These are phyloP conservation scores for Curvularia hawaiiensis DNA, from an alignment of 2,329 filamentous ascomycete species.

Conservation along the genomic window DNA sequence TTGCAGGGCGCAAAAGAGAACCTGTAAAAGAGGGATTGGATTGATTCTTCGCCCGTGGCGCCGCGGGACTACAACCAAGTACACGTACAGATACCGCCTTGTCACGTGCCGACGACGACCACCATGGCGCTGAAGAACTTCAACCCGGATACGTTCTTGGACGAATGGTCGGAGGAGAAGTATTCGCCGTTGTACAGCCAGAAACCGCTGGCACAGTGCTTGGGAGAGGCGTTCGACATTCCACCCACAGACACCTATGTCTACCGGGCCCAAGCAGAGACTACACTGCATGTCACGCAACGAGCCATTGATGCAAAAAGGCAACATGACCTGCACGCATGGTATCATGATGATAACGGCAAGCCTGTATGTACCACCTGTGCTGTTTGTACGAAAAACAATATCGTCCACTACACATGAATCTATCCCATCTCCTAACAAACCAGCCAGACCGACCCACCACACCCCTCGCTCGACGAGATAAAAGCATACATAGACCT, in stretches of 20 bases:
- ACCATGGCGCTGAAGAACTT: slow-evolving; percentile 46
- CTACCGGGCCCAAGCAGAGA: slow-evolving; percentile 58
- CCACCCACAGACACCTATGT: slow-evolving; percentile 53
- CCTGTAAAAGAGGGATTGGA: neutral
- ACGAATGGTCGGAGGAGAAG: slow-evolving; percentile 50
- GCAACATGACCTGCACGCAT: slow-evolving; percentile 55
- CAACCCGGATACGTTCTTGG: slow-evolving; percentile 53
- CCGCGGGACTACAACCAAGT: neutral
- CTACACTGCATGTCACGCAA: slow-evolving; percentile 57
- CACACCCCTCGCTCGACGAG: slow-evolving; percentile 52
- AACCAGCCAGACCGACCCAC: slow-evolving; percentile 21
- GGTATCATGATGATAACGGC: slow-evolving; percentile 55
- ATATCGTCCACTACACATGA: neutral
- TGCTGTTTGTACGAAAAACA: neutral
- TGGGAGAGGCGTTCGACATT: slow-evolving; percentile 56
- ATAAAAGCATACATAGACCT: slow-evolving; percentile 70
- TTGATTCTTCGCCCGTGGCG: neutral
- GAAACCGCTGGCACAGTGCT: slow-evolving; percentile 50
- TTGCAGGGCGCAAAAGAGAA: slow-evolving; percentile 6
- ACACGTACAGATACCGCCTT: neutral
- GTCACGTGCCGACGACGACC: neutral
- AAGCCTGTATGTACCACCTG: slow-evolving; percentile 29
- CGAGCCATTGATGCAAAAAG: slow-evolving; percentile 54
- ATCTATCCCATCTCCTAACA: neutral
- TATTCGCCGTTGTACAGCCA: slow-evolving; percentile 29